phyloP scores from a whole-genome alignment of 2,329 filamentous ascomycete genomes.

The Drechslerella stenobrocha region DNA sequence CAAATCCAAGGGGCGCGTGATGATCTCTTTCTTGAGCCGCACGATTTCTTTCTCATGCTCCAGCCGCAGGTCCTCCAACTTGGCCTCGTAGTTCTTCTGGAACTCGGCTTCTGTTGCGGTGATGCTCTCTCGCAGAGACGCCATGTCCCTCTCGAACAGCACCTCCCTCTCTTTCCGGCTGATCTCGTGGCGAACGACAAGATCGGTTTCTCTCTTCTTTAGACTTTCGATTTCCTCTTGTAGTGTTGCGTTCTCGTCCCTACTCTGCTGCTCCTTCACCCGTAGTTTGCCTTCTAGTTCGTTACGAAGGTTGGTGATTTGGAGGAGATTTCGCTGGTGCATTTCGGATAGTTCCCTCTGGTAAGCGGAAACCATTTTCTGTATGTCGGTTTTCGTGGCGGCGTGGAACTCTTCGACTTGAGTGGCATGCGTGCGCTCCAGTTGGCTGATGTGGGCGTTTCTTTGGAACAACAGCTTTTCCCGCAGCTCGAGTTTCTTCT shows the following conservation, averaged over 20 bases:
- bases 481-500: slow-evolving; percentile 47
- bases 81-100: slow-evolving; percentile 42
- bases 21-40: slow-evolving; percentile 38
- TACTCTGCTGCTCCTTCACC: slow-evolving; percentile 25
- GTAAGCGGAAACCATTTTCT: slow-evolving; percentile 42
- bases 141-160: slow-evolving; percentile 39
- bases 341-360: slow-evolving; percentile 45
- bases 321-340: slow-evolving; percentile 45
- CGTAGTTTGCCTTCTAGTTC: slow-evolving; percentile 39
- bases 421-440: slow-evolving; percentile 45
- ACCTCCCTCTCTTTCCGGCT: slow-evolving; percentile 29
- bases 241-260: slow-evolving; percentile 17
- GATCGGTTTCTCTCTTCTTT: slow-evolving; percentile 23
- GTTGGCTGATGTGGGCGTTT: slow-evolving; percentile 46
- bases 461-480: slow-evolving; percentile 44
- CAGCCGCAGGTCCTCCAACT: slow-evolving; percentile 28
- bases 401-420: slow-evolving; percentile 47
- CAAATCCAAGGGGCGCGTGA: slow-evolving; percentile 40
- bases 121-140: slow-evolving; percentile 37
- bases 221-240: slow-evolving; percentile 32
- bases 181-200: slow-evolving; percentile 27
- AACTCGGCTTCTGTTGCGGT: slow-evolving; percentile 35
- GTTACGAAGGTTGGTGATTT: slow-evolving; percentile 45
- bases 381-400: slow-evolving; percentile 45
- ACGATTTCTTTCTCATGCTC: slow-evolving; percentile 41